Base-by-base conservation (phyloP, 805 yeast species). In the Maudiozyma serrabonitensis region DNA sequence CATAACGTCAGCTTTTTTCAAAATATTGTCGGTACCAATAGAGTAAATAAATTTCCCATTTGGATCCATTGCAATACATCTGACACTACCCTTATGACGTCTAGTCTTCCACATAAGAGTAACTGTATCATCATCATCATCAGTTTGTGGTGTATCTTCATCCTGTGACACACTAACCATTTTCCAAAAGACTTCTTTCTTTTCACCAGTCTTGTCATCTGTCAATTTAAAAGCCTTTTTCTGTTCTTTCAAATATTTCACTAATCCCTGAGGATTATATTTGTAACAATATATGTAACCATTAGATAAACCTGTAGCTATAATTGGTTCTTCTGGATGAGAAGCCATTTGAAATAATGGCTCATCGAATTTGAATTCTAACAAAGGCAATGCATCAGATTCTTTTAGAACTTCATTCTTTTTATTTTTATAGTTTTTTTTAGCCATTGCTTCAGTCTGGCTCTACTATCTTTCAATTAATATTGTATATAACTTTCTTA, bases 51-150 rank as follows among this genome's bases (percentile, higher is more conserved):
- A 65, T 31, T 75, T 74, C n/a, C 75, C 75, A 6, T 67, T 62
- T 1, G 75, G 70, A 37, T 80, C 78, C 63, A 87, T 82, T 7
- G 78, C 69, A 2, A 87, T 69, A 4, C 84, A 78, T 41, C 99
- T 70, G 52, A 95, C 87, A 54, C 95, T 83, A 1, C 88, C 90
- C 64, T 88, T 89, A 62, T 91, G 98, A 62, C 98, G 76, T 59
- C 79, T 86, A 0, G 97, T 90, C 49, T 83, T 78, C 99, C 99
- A 91, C 1, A 66, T 49, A 26, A 75, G 59, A 4, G 67, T 61
- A 4, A 73, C 60, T 12, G 64, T 66, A 23, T 59, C 64, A 7
- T 62, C 68, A 1, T 56, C 54, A 18, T 42, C 34, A 7, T 55
- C 55, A 18, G 41, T 51, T 28, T 28, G 32, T 9, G 8, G 3